phyloP scores from a whole-genome alignment of 352 stramenopile genomes.

The Lagenidium giganteum region DNA sequence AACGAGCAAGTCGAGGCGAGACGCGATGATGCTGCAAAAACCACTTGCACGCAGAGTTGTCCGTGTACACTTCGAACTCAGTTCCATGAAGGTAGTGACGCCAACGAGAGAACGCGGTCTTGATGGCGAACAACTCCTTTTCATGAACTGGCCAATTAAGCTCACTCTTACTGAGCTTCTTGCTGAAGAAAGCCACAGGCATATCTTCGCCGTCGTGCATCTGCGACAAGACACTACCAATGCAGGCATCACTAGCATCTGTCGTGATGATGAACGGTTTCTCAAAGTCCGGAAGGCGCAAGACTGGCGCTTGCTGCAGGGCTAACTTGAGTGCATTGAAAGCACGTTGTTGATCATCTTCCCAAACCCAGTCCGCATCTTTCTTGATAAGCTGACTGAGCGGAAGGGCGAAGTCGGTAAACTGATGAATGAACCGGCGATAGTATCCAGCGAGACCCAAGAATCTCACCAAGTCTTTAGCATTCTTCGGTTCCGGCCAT shows the following conservation, averaged over 20 bases:
- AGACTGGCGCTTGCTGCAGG: conserved; percentile 1
- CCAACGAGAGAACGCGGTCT: conserved; percentile 3
- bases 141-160: conserved; percentile 5
- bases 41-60: conserved; percentile 12
- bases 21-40: conserved; percentile 8
- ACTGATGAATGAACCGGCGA: conserved; percentile 13
- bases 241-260: not conserved
- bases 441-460: conserved; percentile 20
- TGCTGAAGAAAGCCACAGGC: conserved; percentile 6
- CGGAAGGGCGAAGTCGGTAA: conserved; percentile 11
- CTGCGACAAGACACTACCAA: conserved; percentile 6
- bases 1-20: conserved; percentile 6
- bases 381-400: conserved; percentile 12
- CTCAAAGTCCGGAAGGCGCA: conserved; percentile 5
- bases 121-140: conserved; percentile 11
- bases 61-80: conserved; percentile 8
- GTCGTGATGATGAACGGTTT: conserved; percentile 6
- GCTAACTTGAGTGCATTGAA: conserved; percentile 13
- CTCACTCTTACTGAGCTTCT: conserved; percentile 3
- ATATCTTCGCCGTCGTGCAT: not conserved
- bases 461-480: conserved; percentile 12
- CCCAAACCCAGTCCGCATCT: conserved; percentile 9
- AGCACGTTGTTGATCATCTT: conserved; percentile 1
- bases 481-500: conserved; percentile 4
- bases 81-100: conserved; percentile 8